phyloP scores from a whole-genome alignment of 192 early-diverging fungal genomes.

The Mortierella hygrophila region DNA sequence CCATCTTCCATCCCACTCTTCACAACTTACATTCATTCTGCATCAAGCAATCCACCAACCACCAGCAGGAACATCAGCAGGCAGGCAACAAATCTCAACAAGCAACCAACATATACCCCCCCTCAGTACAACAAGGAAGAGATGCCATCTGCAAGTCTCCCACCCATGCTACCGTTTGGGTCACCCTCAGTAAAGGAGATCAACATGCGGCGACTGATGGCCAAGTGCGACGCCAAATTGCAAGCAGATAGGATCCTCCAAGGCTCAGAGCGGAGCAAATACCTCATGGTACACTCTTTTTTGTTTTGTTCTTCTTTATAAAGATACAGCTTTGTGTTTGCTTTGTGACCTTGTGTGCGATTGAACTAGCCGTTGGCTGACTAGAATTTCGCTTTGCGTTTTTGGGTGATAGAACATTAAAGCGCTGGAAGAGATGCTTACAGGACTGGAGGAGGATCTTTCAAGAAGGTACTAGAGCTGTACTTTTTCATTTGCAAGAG shows the following conservation, averaged over 20 bases:
- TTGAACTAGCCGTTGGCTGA: background rate
- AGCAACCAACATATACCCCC: background rate
- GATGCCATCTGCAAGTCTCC: constrained; percentile 34
- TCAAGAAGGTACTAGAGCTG: background rate
- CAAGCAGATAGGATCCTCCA: constrained; percentile 42
- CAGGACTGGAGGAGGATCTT: constrained; percentile 31
- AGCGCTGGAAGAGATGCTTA: constrained; percentile 22
- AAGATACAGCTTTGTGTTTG: too few relatives aligned
- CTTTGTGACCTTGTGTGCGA: too few relatives aligned
- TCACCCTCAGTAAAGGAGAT: constrained; percentile 35
- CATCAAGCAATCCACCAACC: background rate
- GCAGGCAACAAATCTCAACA: background rate
- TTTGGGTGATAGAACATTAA: constrained; percentile 30
- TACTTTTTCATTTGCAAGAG: background rate
- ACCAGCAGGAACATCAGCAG: background rate
- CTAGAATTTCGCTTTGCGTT: background rate
- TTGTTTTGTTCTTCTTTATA: too few relatives aligned
- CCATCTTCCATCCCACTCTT: background rate
- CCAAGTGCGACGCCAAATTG: constrained; percentile 35
- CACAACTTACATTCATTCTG: background rate
- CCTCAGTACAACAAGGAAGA: background rate
- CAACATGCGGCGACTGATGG: constrained; percentile 43
- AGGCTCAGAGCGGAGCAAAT: constrained; percentile 34
- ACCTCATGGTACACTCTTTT: background rate
- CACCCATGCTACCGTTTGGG: constrained; percentile 14